Conservation (phyloP, 2,329 filamentous ascomycete species). For the Fusarium marasasianum region DNA sequence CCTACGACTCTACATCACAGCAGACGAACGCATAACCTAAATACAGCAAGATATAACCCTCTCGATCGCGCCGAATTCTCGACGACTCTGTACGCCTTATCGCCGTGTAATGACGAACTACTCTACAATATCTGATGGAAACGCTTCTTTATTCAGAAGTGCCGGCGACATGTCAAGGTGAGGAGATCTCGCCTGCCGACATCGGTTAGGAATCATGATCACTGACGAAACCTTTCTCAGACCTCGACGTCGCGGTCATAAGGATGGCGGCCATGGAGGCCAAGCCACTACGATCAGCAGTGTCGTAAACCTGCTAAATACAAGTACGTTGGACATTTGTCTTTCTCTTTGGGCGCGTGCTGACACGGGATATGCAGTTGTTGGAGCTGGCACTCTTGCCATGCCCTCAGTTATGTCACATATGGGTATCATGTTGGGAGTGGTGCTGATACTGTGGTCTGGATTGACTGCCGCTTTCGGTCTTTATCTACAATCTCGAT, state of each 20-base stretch:
- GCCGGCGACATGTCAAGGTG: conserved; percentile 62
- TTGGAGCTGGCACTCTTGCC: conserved; percentile 92
- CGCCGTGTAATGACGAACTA: conserved; percentile 63
- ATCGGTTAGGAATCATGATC: conserved; percentile 1
- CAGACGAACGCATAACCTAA: not conserved
- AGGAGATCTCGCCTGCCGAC: conserved; percentile 16
- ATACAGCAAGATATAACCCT: not conserved
- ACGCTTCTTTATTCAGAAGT: conserved; percentile 51
- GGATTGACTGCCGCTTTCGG: conserved; percentile 90
- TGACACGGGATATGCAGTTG: conserved; percentile 63
- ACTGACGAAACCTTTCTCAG: conserved; percentile 46
- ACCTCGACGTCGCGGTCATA: conserved; percentile 70
- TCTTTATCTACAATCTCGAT: conserved; percentile 92
- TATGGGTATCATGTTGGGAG: conserved; percentile 90
- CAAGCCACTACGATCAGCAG: conserved; percentile 90
- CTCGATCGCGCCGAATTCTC: conserved; percentile 17
- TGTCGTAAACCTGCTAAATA: conserved; percentile 95
- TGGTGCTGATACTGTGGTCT: conserved; percentile 89
- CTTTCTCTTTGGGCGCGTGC: conserved; percentile 12
- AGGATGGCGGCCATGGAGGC: conserved; percentile 73
- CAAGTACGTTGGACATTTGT: conserved; percentile 68
- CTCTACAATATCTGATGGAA: conserved; percentile 61
- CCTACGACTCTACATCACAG: conserved; percentile 5
- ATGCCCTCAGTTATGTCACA: conserved; percentile 96
- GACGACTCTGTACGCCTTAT: not conserved